Conservation (phyloP, 2,329 filamentous ascomycete genomes). For the Pyrenophora tritici-repentis region DNA sequence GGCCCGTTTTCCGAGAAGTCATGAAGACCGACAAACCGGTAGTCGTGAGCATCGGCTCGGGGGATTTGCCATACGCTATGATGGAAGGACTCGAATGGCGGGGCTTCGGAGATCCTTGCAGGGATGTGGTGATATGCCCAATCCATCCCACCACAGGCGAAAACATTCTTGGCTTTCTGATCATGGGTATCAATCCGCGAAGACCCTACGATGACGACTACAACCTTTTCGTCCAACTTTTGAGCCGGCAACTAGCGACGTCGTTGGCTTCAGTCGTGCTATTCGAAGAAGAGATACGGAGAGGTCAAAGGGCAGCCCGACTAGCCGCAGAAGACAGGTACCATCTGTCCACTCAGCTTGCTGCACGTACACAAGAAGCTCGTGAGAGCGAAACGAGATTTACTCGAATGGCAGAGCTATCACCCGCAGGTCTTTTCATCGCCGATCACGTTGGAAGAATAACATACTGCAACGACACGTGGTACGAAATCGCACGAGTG, state of each 20-base stretch:
- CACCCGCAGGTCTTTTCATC: slow-evolving; percentile 84
- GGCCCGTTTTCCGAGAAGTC: slow-evolving; percentile 75
- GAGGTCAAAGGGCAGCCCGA: slow-evolving; percentile 73
- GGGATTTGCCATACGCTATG: slow-evolving; percentile 67
- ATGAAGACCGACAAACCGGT: slow-evolving; percentile 70
- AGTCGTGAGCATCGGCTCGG: slow-evolving; percentile 68
- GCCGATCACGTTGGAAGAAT: slow-evolving; percentile 73
- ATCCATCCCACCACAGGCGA: slow-evolving; percentile 78
- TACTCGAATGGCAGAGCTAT: slow-evolving; percentile 82
- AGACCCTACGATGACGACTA: slow-evolving; percentile 83
- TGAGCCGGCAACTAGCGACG: slow-evolving; percentile 76
- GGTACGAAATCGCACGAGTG: slow-evolving; percentile 69
- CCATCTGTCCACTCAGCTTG: slow-evolving; percentile 75
- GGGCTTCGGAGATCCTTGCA: slow-evolving; percentile 72
- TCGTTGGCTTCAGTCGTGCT: slow-evolving; percentile 80
- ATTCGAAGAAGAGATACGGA: slow-evolving; percentile 80
- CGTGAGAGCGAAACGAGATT: slow-evolving; percentile 74
- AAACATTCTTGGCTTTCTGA: slow-evolving; percentile 74
- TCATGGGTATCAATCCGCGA: slow-evolving; percentile 78
- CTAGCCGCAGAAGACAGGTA: slow-evolving; percentile 77
- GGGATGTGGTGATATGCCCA: slow-evolving; percentile 75
- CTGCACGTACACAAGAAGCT: slow-evolving; percentile 62
- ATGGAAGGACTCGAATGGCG: slow-evolving; percentile 71
- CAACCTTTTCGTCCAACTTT: slow-evolving; percentile 73
- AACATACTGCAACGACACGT: slow-evolving; percentile 82